These are phyloP conservation scores for Hericium coralloides DNA, from an alignment of 768 basidiomycete genomes.

Conservation along the genomic window DNA sequence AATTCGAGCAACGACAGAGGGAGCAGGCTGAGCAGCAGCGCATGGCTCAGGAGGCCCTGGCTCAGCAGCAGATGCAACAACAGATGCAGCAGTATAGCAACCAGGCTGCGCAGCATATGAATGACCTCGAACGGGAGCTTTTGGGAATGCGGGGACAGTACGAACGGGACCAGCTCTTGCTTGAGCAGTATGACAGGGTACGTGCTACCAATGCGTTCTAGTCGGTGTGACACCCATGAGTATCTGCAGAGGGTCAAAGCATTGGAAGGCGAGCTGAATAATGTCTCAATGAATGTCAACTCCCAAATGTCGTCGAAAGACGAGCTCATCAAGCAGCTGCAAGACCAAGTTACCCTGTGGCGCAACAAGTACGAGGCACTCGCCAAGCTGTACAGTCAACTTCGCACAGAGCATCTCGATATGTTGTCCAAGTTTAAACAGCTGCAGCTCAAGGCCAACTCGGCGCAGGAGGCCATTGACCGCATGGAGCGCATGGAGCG, in stretches of 20 bases:
- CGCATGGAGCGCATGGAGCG: conserved; percentile 99
- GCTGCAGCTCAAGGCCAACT: conserved; percentile 95
- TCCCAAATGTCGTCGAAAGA: conserved; percentile 90
- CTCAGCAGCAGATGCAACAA: conserved; percentile 59
- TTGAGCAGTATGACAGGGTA: conserved; percentile 96
- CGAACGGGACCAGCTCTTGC: conserved; percentile 93
- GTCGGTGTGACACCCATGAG: conserved; percentile 2
- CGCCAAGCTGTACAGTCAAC: conserved; percentile 96
- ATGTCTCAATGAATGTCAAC: conserved; percentile 65
- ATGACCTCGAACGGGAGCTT: conserved; percentile 84
- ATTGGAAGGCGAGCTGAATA: conserved; percentile 79
- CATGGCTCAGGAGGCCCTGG: conserved; percentile 60
- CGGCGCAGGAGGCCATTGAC: conserved; percentile 96
- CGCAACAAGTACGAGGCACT: conserved; percentile 98
- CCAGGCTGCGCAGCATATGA: conserved; percentile 63
- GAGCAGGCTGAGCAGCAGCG: conserved; percentile 86
- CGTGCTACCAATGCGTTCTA: conserved; percentile 20
- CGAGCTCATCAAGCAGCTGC: conserved; percentile 89
- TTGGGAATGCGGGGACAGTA: conserved; percentile 94
- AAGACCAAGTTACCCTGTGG: conserved; percentile 95
- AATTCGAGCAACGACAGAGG: conserved; percentile 84
- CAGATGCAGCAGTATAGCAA: conserved; percentile 77
- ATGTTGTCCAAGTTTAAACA: conserved; percentile 96
- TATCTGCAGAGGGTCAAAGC: conserved; percentile 80
- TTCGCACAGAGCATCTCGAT: conserved; percentile 94